Evolutionary conservation across 768 basidiomycete genomes (phyloP), one percentile per base, ranked within the genome.

Genomic region (Hebeloma cylindrosporum): DNA sequence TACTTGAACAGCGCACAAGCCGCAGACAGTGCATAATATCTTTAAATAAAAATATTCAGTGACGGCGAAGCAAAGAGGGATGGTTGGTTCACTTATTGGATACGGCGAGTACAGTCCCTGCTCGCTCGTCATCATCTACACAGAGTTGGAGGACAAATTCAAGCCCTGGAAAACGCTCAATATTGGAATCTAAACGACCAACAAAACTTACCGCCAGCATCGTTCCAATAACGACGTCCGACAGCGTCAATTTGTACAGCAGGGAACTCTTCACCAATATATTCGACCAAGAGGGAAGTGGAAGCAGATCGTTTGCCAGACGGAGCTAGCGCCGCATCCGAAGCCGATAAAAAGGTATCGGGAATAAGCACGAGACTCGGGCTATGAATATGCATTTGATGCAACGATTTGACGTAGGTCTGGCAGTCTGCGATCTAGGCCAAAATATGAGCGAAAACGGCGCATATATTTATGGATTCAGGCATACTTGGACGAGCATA

Each of bases 21-120:
- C 2, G 95, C 91, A 3, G 88, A 90, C 5, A 97, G 78, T 0
- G 90, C 86, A 56, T 92, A 93, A 58, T 93, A 93, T 67, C 92
- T 96, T 40, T 21, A 21, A 17, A 17, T 31, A 43, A 46, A 31
- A 28, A 11, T 43, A 31, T 50, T 3, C 40, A 27, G 7, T 17
- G 28, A 10, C 37, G 21, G n/a, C 8, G 33, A 26, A 9, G 10
- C n/a, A n/a, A 41, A 39, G 25, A 49, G 38, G 52, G 39, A 47
- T 34, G 55, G 65, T n/a, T n/a, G 69, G 80, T 38, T 50, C 47
- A 70, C 93, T 94, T 93, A 63, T 85, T 84, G 4, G 85, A 80
- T 0, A 83, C 79, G 0, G 89, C 80, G 9, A 94, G 73, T 21
- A 94, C 70, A 0, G 83, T 88, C 4, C 82, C 90, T 1, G 91